phyloP scores from a whole-genome alignment of 441 rosid species.

The Adansonia grandidieri region DNA sequence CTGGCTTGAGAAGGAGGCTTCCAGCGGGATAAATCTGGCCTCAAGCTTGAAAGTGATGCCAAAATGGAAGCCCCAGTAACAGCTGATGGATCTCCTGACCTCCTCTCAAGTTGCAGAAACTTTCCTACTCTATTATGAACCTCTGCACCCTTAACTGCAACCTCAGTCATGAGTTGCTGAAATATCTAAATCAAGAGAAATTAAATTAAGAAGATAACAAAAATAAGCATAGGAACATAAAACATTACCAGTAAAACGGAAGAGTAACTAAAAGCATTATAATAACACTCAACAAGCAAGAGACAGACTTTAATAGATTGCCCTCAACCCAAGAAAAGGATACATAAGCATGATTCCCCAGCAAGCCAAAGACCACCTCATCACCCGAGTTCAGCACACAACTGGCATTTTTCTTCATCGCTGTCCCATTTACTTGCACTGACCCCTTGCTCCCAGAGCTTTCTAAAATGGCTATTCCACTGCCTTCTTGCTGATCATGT shows the following conservation, averaged over 20 bases:
- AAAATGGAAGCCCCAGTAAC: constrained; percentile 73
- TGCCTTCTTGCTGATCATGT: constrained; percentile 82
- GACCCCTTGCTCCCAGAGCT: constrained; percentile 72
- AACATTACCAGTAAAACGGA: neutral
- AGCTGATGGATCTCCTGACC: constrained; percentile 76
- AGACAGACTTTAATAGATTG: constrained; percentile 7
- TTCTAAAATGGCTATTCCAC: constrained; percentile 67
- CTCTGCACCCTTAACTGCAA: constrained; percentile 54
- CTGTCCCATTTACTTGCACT: constrained; percentile 72
- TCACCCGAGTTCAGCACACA: constrained; percentile 71
- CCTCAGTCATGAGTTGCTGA: constrained; percentile 53
- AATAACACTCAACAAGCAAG: neutral
- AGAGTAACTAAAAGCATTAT: neutral
- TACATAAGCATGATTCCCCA: constrained; percentile 84
- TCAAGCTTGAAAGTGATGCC: constrained; percentile 71
- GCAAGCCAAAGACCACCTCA: constrained; percentile 66
- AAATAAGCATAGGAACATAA: constrained; percentile 3
- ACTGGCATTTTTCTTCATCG: constrained; percentile 51
- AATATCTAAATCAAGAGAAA: constrained; percentile 49
- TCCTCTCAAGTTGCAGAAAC: constrained; percentile 60
- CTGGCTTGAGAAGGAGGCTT: constrained; percentile 51
- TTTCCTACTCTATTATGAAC: constrained; percentile 56
- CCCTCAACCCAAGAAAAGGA: constrained; percentile 45
- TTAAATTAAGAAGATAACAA: constrained; percentile 45
- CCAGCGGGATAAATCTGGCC: constrained; percentile 59